These are phyloP conservation scores for Paraglomus brasilianum DNA, from an alignment of 192 early-diverging fungal genomes.

Conservation along the genomic window DNA sequence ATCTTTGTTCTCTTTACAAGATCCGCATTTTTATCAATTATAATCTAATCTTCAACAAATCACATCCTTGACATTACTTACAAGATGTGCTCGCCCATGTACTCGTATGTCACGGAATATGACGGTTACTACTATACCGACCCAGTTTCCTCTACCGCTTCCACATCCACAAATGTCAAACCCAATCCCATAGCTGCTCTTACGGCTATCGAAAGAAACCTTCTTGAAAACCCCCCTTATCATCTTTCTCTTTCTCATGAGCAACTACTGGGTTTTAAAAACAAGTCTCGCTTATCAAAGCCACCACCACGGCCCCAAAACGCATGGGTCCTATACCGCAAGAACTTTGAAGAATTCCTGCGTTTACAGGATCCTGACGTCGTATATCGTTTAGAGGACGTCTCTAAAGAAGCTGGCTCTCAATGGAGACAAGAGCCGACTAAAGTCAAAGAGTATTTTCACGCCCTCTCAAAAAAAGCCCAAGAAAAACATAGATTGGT, in stretches of 20 bases:
- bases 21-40: too few species aligned
- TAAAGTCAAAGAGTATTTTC: background rate
- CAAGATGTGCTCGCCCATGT: too few species aligned
- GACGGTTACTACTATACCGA: too few species aligned
- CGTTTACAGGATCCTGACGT: constrained; percentile 3
- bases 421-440: constrained; percentile 1
- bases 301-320: constrained; percentile 35
- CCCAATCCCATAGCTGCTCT: too few species aligned
- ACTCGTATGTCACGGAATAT: too few species aligned
- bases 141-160: too few species aligned
- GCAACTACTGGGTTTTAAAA: background rate
- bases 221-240: constrained; percentile 23
- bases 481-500: background rate
- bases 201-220: background rate
- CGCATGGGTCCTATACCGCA: constrained; percentile 22
- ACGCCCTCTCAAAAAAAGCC: background rate
- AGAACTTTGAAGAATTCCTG: constrained; percentile 20
- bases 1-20: too few species aligned
- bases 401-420: background rate
- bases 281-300: constrained; percentile 14
- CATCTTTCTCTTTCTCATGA: constrained; percentile 1
- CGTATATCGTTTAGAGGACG: background rate
- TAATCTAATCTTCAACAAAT: too few species aligned
- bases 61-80: too few species aligned
- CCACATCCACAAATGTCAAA: too few species aligned